phyloP scores from a whole-genome alignment of 2,329 filamentous ascomycete genomes.

The Sporothrix pallida region DNA sequence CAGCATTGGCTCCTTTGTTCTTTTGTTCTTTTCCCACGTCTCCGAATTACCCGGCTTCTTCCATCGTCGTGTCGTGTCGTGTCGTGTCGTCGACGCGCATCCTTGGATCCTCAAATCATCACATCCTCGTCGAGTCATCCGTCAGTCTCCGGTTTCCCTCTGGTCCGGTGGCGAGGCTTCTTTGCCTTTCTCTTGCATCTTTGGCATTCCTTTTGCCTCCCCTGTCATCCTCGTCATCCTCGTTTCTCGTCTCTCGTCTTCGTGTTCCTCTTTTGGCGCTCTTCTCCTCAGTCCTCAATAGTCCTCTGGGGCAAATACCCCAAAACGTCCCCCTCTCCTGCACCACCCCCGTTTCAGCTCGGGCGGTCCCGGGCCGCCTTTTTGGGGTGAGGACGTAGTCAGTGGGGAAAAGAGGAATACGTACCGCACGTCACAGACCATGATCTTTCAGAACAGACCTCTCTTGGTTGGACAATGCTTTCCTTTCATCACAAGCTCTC shows the following conservation, averaged over 20 bases:
- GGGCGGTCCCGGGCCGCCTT: slow-evolving; percentile 30
- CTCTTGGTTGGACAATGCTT: too few relatives aligned
- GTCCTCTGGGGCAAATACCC: background rate
- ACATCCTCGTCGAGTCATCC: too few relatives aligned
- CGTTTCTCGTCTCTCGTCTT: background rate
- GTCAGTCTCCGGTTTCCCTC: background rate
- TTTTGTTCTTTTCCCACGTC: background rate
- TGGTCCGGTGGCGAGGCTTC: background rate
- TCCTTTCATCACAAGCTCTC: too few relatives aligned
- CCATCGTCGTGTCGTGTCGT: background rate
- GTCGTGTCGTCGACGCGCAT: background rate
- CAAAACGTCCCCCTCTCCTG: background rate
- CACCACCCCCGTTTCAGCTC: slow-evolving; percentile 29
- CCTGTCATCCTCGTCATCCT: background rate
- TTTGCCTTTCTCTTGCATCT: background rate
- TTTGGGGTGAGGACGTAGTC: background rate
- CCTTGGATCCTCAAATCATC: background rate
- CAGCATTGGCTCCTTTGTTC: background rate
- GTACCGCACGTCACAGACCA: slow-evolving; percentile 3
- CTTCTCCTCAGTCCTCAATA: too few relatives aligned
- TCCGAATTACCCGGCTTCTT: slow-evolving; percentile 14
- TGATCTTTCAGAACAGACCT: background rate
- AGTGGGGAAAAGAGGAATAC: slow-evolving; percentile 1
- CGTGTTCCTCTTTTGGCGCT: too few relatives aligned
- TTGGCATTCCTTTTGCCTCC: too few relatives aligned